A percentile compares a stretch with the other conserved stretches of the same genome.
Evolutionary conservation across 805 yeast species (phyloP).

Genomic region (Schizosaccharomyces osmophilus): DNA sequence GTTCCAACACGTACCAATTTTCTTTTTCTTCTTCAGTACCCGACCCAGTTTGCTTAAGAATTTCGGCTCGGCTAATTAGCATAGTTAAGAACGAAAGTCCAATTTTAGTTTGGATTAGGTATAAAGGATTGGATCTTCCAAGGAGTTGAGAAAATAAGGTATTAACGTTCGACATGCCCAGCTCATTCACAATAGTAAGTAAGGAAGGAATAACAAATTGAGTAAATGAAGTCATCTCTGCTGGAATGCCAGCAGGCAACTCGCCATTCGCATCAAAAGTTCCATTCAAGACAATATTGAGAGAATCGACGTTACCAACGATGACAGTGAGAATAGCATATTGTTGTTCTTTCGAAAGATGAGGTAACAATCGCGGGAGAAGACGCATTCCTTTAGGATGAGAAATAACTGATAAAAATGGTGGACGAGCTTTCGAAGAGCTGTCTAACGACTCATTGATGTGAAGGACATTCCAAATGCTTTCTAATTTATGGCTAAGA

Average conservation of each 20-base stretch:
- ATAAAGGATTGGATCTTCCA: conserved; percentile 42
- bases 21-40: conserved; percentile 28
- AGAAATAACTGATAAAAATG: conserved; percentile 60
- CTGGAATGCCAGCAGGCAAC: conserved; percentile 18
- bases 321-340: conserved; percentile 52
- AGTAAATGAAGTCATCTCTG: conserved; percentile 54
- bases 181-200: conserved; percentile 61
- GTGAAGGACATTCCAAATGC: conserved; percentile 57
- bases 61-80: conserved; percentile 74
- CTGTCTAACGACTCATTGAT: conserved; percentile 33
- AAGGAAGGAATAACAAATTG: conserved; percentile 60
- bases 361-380: conserved; percentile 69
- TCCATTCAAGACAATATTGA: conserved; percentile 55
- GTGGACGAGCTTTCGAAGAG: conserved; percentile 32
- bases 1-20: conserved; percentile 10
- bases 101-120: conserved; percentile 31
- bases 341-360: conserved; percentile 51
- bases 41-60: conserved; percentile 41
- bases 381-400: conserved; percentile 74
- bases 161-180: conserved; percentile 55
- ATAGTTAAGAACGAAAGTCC: conserved; percentile 76
- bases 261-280: conserved; percentile 10
- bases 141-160: conserved; percentile 47
- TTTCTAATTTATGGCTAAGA: conserved; percentile 12
- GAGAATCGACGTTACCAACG: conserved; percentile 54